Evolutionary conservation across 2,329 filamentous ascomycete species (phyloP), one percentile per base, ranked within the genome.

Genomic region (Colletotrichum lupini): DNA sequence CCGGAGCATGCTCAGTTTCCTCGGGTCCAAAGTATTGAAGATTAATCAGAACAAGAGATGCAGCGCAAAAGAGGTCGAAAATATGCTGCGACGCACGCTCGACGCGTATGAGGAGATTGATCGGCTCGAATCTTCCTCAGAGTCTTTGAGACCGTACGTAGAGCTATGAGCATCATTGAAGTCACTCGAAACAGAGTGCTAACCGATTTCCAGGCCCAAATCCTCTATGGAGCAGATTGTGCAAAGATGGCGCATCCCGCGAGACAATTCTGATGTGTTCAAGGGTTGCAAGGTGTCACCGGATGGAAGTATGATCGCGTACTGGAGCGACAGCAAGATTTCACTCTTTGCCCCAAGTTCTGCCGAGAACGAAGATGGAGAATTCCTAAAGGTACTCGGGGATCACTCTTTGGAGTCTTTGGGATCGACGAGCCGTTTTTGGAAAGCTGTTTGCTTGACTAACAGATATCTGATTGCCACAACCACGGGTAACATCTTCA

Each of bases 381-480:
- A 30, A 2, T 3, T 49, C 19, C 16, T 49, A 19, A 49, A n/a
- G 6, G 3, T 30, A 28, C 14, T 56, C 26, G 26, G 28, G 24
- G 26, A 22, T 1, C 8, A 9, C 12, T 56, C 22, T 26, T 9
- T 56, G 53, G 22, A 28, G 24, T 28, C 5, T 0, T 8, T 56
- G 53, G 28, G 24, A 30, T 26, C 22, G 26, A 49, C 42, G 19
- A 49, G 24, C 19, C 53, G 53, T 1, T 67, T 59, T 9, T 67
- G 64, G 64, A 67, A 67, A 14, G 32, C 64, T 7, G n/a, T 67
- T 3, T 35, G 32, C 4, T n/a, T 67, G 26, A 59, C 64, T 11
- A 55, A 67, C 26, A 58, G 55, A 5, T 59, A 67, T 19, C n/a
- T 67, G 26, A 12, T 67, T 16, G 64, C 64, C 26, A n/a, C 64